phyloP scores from a whole-genome alignment of 1,284 basidiomycete genomes.

The Marasmius tenuissimus region DNA sequence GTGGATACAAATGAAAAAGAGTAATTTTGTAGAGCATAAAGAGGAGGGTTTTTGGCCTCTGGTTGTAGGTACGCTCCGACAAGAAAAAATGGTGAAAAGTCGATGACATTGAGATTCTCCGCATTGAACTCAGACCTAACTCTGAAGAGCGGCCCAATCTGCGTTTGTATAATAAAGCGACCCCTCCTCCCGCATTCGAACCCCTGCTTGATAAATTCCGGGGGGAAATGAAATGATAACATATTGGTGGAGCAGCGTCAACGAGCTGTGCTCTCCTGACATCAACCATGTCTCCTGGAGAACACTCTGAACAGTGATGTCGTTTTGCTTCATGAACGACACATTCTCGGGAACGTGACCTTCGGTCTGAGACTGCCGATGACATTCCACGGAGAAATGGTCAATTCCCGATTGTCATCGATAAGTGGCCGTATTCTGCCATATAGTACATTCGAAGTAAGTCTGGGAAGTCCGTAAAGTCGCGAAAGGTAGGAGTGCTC shows the following conservation, averaged over 20 bases:
- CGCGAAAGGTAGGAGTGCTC: too few relatives aligned
- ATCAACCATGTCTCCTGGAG: background rate
- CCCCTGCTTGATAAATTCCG: background rate
- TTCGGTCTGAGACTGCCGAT: background rate
- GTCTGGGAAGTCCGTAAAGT: too few relatives aligned
- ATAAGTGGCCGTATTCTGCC: too few relatives aligned
- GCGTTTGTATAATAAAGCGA: background rate
- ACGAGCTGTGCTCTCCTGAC: background rate
- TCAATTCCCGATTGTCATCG: too few relatives aligned
- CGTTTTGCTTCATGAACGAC: background rate
- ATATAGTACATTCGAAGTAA: too few relatives aligned
- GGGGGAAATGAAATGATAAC: background rate
- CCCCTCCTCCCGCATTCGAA: background rate
- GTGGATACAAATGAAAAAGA: too few relatives aligned
- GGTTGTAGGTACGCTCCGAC: background rate
- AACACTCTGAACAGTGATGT: background rate
- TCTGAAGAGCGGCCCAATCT: background rate
- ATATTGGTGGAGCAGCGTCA: background rate
- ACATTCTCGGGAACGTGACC: background rate
- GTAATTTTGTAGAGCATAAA: too few relatives aligned
- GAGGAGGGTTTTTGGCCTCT: too few relatives aligned
- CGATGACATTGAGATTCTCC: background rate
- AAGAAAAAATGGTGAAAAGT: background rate
- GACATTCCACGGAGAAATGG: background rate
- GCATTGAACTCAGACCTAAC: background rate